Evolutionary conservation across 2,329 filamentous ascomycete species (phyloP), one percentile per base, ranked within the genome.

Genomic region (Ophiostoma angusticollis): DNA sequence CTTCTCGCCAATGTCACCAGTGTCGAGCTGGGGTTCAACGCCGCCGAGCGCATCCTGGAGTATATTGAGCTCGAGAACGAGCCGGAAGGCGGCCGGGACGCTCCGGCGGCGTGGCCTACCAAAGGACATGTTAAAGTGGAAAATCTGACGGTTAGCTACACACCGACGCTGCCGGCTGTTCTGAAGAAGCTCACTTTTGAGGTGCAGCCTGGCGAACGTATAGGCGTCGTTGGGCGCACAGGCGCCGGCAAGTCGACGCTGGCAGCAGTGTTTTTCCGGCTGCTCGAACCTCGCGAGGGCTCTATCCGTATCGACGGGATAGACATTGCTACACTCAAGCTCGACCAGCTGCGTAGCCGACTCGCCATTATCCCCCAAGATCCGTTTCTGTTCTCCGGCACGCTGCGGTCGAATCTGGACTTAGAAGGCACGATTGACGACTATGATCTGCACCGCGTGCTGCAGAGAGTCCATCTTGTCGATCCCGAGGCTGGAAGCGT

Each of bases 321-420:
- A 1, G 61, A 70, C 49, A 79, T 79, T 47, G 61, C 65, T 46
- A 71, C 58, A 4, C 64, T 80, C 43, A 74, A 74, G 29, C 65
- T 80, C 4, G 64, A 70, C 36, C 70, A 78, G 49, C 59, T 80
- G 12, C 65, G 76, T 9, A 73, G 68, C 34, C 66, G 74, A 19
- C 60, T 80, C 6, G 68, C 71, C 31, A 80, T 80, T 50, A 80
- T 80, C 41, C 76, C 76, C 0, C 76, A 80, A 51, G 76, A 80
- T 42, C 75, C 76, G 1, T 78, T 75, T 2, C 60, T 80, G 4
- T 80, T 80, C 62, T 68, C 70, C 37, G 76, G 76, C 32, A 79
- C 75, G 1, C 66, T 80, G 36, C 63, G 75, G 31, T 69, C 64
- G 35, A 80, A 80, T 44, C 58, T 80, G 5, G 76, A 80, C 47